Conservation (phyloP, 257 asterid genomes). For the Buddleja alternifolia region DNA sequence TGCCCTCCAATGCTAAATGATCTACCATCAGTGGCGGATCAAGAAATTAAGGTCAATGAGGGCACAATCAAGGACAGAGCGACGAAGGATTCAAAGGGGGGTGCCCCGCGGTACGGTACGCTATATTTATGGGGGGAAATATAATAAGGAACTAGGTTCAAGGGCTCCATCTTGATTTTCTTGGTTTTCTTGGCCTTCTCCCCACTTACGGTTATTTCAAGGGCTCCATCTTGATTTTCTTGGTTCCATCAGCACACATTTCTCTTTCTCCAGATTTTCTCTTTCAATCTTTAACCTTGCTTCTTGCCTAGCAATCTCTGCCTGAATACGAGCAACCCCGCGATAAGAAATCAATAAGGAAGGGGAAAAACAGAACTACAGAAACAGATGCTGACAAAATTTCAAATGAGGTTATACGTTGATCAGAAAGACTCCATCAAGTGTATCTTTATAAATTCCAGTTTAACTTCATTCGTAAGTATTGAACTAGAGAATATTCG, state of each 20-base stretch:
- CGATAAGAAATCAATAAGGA: not conserved
- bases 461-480: too few relatives aligned
- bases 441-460: too few relatives aligned
- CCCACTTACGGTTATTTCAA: constrained; percentile 95
- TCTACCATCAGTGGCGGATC: not conserved
- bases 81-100: too few relatives aligned
- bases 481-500: constrained; percentile 6
- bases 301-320: constrained; percentile 95
- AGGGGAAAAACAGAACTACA: not conserved
- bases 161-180: constrained; percentile 96
- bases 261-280: constrained; percentile 96
- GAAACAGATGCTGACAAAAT: too few relatives aligned
- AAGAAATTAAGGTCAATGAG: not conserved
- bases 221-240: constrained; percentile 99
- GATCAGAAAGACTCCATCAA: too few relatives aligned
- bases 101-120: too few relatives aligned
- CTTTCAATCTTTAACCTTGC: constrained; percentile 93
- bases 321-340: constrained; percentile 48
- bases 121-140: too few relatives aligned
- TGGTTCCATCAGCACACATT: constrained; percentile 97
- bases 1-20: constrained; percentile 11
- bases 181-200: constrained; percentile 93
- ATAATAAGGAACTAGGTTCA: too few relatives aligned
- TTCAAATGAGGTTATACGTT: too few relatives aligned
- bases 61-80: not conserved